These are phyloP conservation scores for Cladophialophora exuberans DNA, from an alignment of 2,329 filamentous ascomycete species.

Conservation along the genomic window DNA sequence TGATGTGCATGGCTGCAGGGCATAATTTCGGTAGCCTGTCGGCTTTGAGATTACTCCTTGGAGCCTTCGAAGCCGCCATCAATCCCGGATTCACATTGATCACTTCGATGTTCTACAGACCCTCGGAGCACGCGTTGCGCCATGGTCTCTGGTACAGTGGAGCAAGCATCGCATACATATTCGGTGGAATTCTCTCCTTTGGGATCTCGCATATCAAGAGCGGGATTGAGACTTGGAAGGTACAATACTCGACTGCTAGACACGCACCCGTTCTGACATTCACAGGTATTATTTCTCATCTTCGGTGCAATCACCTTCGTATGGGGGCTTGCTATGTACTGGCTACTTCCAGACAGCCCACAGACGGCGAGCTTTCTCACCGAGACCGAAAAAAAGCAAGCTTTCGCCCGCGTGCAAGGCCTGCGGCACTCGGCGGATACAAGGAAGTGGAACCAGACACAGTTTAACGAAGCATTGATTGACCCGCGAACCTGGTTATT, in stretches of 20 bases:
- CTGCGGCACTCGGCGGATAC: constrained; percentile 6
- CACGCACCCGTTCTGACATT: too few species aligned
- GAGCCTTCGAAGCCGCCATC: constrained; percentile 59
- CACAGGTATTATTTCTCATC: constrained; percentile 13
- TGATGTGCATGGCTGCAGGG: constrained; percentile 52
- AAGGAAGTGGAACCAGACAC: constrained; percentile 23
- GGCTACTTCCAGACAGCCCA: too few species aligned
- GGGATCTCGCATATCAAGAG: constrained; percentile 18
- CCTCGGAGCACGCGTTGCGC: constrained; percentile 49
- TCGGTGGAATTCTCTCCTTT: constrained; percentile 25
- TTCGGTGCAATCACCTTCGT: constrained; percentile 8
- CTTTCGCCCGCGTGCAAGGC: constrained; percentile 14
- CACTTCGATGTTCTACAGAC: constrained; percentile 51
- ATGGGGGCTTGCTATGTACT: too few species aligned
- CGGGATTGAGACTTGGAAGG: neutral
- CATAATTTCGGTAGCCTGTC: constrained; percentile 55
- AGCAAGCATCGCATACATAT: constrained; percentile 21
- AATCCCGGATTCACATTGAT: constrained; percentile 53
- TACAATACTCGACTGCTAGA: too few species aligned
- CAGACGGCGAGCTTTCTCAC: constrained; percentile 13
- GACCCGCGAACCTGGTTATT: constrained; percentile 41
- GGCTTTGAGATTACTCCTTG: constrained; percentile 56
- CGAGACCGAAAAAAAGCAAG: constrained; percentile 5
- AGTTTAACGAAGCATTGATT: constrained; percentile 39
- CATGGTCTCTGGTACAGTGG: constrained; percentile 29